These are phyloP conservation scores for Colletotrichum sp. DNA, from an alignment of 2,329 filamentous ascomycete species.

Conservation along the genomic window DNA sequence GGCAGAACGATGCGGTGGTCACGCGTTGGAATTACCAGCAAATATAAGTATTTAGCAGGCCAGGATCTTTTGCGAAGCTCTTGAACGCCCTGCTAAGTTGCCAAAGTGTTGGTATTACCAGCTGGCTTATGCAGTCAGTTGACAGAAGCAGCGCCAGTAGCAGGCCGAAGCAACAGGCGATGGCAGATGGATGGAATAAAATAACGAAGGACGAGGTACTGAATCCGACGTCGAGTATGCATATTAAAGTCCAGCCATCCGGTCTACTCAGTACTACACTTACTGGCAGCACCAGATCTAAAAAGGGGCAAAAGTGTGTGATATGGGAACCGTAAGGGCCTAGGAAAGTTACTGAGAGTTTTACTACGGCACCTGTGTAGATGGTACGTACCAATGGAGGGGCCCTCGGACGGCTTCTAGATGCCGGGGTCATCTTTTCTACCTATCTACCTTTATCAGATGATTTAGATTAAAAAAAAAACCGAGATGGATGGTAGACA, in stretches of 20 bases:
- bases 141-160: neutral
- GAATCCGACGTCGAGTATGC: neutral
- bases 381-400: neutral
- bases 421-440: neutral
- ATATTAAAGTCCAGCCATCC: neutral
- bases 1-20: neutral
- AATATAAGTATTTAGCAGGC: neutral
- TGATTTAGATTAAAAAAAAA: neutral
- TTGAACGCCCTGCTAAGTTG: neutral
- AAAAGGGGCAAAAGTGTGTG: neutral
- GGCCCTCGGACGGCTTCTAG: neutral
- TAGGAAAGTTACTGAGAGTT: neutral
- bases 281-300: neutral
- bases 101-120: neutral
- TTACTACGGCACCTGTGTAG: neutral
- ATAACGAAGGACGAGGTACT: neutral
- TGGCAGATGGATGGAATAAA: neutral
- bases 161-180: neutral
- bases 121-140: neutral
- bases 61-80: neutral
- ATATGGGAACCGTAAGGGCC: neutral
- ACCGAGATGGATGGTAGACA: neutral
- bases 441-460: neutral
- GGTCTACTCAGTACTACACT: neutral
- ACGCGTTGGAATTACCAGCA: neutral